A percentile compares a stretch with the other conserved stretches of the same genome.
phyloP scores from a whole-genome alignment of 2,329 filamentous ascomycete genomes.

The Pseudopyricularia cyperi region DNA sequence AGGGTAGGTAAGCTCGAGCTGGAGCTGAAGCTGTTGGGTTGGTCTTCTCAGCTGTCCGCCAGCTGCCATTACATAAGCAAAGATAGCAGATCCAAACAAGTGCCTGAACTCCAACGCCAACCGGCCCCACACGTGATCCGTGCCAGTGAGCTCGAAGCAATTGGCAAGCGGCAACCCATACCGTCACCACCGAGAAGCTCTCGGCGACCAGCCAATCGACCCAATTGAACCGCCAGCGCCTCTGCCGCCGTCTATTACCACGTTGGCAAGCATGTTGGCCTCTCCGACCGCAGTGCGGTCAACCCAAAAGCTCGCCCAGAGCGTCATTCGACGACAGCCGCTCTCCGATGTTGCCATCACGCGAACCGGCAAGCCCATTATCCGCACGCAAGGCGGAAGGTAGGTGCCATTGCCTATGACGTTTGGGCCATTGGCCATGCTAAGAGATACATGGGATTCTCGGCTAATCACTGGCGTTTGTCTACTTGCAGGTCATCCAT shows the following conservation, averaged over 20 bases:
- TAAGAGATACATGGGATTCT: slow-evolving; percentile 14
- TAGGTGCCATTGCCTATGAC: slow-evolving; percentile 30
- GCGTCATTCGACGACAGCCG: slow-evolving; percentile 35
- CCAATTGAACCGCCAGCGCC: slow-evolving; percentile 16
- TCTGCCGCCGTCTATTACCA: slow-evolving; percentile 17
- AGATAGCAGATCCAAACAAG: no score
- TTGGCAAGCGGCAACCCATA: slow-evolving; percentile 1
- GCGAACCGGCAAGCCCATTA: slow-evolving; percentile 87
- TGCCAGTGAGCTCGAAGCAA: slow-evolving; percentile 2
- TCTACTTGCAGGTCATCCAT: slow-evolving; percentile 54
- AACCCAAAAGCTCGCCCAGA: slow-evolving; percentile 31
- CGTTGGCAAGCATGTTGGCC: slow-evolving; percentile 36
- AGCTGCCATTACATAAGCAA: no score
- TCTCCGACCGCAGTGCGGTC: slow-evolving; percentile 44
- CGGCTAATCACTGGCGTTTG: background rate
- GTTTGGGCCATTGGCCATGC: background rate
- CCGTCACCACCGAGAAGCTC: background rate
- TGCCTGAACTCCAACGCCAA: slow-evolving; percentile 2
- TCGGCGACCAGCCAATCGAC: background rate
- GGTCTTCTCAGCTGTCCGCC: background rate
- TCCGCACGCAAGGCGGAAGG: slow-evolving; percentile 83
- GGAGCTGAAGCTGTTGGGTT: background rate
- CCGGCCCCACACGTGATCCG: slow-evolving; percentile 2
- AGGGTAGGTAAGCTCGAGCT: no score
- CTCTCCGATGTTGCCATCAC: slow-evolving; percentile 84